phyloP scores from a whole-genome alignment of 2,329 filamentous ascomycete genomes.

The Chaetomiaceae sp. region DNA sequence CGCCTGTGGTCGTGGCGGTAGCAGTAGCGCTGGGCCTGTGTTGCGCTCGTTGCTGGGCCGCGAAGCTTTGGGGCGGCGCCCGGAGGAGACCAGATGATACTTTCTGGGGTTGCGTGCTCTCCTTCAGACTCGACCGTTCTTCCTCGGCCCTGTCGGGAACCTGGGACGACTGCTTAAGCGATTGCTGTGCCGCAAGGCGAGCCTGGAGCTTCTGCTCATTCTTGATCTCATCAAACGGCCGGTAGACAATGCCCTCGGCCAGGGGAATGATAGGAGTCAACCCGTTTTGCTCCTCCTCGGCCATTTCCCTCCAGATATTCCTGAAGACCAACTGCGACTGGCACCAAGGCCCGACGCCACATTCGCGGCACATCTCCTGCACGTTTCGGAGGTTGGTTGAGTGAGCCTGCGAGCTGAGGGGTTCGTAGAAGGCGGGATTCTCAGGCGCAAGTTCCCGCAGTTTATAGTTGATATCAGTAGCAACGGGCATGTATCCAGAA shows the following conservation, averaged over 20 bases:
- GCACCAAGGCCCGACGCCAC: constrained; percentile 54
- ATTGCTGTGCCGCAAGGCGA: constrained; percentile 21
- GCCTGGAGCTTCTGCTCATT: constrained; percentile 45
- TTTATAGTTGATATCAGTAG: constrained; percentile 54
- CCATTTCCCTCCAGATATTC: constrained; percentile 61
- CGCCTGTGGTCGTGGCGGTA: constrained; percentile 18
- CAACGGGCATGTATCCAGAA: constrained; percentile 64
- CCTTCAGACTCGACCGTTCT: constrained; percentile 29
- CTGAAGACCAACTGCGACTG: constrained; percentile 44
- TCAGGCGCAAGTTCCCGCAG: constrained; percentile 55
- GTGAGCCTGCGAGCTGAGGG: constrained; percentile 42
- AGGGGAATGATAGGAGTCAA: constrained; percentile 60
- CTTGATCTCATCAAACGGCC: constrained; percentile 58
- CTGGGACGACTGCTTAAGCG: constrained; percentile 15
- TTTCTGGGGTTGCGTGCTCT: constrained; percentile 28
- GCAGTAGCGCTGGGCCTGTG: constrained; percentile 38
- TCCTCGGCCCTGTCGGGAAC: constrained; percentile 31
- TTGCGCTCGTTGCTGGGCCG: constrained; percentile 59
- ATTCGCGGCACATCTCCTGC: constrained; percentile 53
- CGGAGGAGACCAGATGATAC: constrained; percentile 42
- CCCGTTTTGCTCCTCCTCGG: constrained; percentile 62
- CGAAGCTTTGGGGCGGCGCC: constrained; percentile 59
- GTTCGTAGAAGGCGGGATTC: constrained; percentile 52
- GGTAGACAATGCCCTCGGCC: constrained; percentile 57
- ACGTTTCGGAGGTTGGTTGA: constrained; percentile 48